These are phyloP conservation scores for Mortierella claussenii DNA, from an alignment of 192 early-diverging fungal species.

Conservation along the genomic window DNA sequence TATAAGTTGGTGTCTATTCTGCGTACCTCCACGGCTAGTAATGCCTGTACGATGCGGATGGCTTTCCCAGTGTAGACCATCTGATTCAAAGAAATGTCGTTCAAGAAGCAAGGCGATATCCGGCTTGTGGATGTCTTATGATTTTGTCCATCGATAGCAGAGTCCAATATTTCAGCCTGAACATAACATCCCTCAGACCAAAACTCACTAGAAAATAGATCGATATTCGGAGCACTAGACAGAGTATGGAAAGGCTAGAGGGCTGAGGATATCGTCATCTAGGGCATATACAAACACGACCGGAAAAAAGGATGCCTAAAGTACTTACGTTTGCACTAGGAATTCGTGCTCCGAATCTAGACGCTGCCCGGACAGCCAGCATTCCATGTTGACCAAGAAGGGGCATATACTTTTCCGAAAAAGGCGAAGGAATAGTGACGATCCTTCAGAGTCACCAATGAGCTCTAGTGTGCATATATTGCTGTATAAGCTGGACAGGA, in stretches of 20 bases:
- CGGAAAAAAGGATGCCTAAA: too few species aligned
- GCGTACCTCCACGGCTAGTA: slow-evolving; percentile 18
- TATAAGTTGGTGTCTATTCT: too few species aligned
- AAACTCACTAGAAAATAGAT: slow-evolving; percentile 23
- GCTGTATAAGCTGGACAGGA: slow-evolving; percentile 20
- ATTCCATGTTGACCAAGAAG: slow-evolving; percentile 30
- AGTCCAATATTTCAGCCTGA: slow-evolving; percentile 13
- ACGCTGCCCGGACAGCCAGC: slow-evolving; percentile 31
- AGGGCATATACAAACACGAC: too few species aligned
- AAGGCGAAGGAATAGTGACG: slow-evolving; percentile 16
- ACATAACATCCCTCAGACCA: slow-evolving; percentile 31
- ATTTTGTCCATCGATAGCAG: background rate
- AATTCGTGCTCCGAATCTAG: slow-evolving; percentile 33
- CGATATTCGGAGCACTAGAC: slow-evolving; percentile 8
- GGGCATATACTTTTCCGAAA: slow-evolving; percentile 28
- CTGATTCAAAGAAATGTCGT: slow-evolving; percentile 6
- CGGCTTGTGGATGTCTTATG: background rate
- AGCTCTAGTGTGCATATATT: slow-evolving; percentile 16
- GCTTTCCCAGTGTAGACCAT: slow-evolving; percentile 41
- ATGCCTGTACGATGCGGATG: slow-evolving; percentile 21
- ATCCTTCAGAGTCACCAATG: background rate
- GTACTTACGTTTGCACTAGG: slow-evolving; percentile 33
- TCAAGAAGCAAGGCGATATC: slow-evolving; percentile 28
- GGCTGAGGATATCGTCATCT: too few species aligned
- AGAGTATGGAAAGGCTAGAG: too few species aligned